These are phyloP conservation scores for Cephalotrichum gorgonifer DNA, from an alignment of 2,329 filamentous ascomycete species.

Conservation along the genomic window DNA sequence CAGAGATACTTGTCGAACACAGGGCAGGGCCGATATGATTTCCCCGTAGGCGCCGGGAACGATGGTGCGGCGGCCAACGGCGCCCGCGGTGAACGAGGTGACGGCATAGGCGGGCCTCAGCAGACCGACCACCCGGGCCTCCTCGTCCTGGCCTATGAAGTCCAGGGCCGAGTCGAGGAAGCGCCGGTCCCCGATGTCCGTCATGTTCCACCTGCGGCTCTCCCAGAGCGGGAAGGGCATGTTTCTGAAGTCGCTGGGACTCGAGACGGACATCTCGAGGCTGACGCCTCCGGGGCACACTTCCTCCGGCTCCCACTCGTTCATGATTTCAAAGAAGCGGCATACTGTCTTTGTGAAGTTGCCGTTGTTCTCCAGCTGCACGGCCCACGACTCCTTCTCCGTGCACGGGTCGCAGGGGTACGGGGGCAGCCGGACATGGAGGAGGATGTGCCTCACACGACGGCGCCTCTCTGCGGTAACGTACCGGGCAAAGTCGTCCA, in stretches of 20 bases:
- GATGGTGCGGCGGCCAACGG: conserved; percentile 9
- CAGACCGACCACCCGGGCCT: conserved; percentile 44
- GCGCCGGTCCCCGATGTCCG: conserved; percentile 12
- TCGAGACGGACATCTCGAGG: conserved; percentile 9
- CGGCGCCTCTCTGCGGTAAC: conserved; percentile 3
- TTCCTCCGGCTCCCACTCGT: conserved; percentile 10
- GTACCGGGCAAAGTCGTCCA: conserved; percentile 1
- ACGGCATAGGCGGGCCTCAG: conserved; percentile 38
- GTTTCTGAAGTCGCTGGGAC: conserved; percentile 12
- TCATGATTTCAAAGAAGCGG: conserved; percentile 7
- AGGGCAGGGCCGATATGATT: conserved; percentile 11
- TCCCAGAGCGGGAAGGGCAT: conserved; percentile 11
- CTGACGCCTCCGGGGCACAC: conserved; percentile 10
- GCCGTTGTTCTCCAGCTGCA: conserved; percentile 8
- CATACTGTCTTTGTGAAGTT: conserved; percentile 6
- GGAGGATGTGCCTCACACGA: conserved; percentile 5
- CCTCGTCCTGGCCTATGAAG: conserved; percentile 51
- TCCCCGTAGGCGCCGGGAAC: conserved; percentile 12
- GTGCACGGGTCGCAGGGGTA: conserved; percentile 6
- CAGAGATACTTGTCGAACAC: conserved; percentile 8
- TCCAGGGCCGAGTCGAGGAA: conserved; percentile 48
- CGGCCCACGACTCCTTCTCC: conserved; percentile 9
- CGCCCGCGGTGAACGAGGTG: conserved; percentile 9
- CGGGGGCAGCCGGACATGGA: conserved; percentile 6
- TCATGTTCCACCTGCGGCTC: conserved; percentile 9